Base-by-base conservation (phyloP, 106 monocot species). In the Platanthera zijinensis region DNA sequence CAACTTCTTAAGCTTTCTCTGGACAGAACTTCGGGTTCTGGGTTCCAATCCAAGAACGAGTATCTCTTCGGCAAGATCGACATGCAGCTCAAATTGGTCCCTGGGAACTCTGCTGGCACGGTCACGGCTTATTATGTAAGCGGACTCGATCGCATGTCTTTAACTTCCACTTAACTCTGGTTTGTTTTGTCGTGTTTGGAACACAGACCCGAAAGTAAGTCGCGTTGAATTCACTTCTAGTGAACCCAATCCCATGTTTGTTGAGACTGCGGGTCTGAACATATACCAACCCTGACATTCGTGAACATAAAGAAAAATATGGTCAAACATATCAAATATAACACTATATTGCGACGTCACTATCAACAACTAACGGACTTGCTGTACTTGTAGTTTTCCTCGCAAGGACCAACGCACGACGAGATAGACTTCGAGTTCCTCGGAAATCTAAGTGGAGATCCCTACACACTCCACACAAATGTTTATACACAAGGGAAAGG, bases 381-480 rank as follows among this genome's bases (percentile, higher is more conserved):
- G n/a, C 48, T 46, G 70, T 47, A 21, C 9, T 39, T 75, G 52
- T 49, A 81, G 81, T 57, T 81, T 21, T 80, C 80, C 3, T 80
- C 80, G 3, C 80, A 67, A 4, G 80, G 80, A 30, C 75, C 80
- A 17, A 68, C 74, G 0, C 80, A 80, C 10, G 80, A 80, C 15
- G 80, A 80, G 68, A 80, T 80, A 21, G 80, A 80, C 68, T 80
- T 80, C 21, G 80, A 80, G 54, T 80, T 80, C 51, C 80, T 80
- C 0, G 80, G 80, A 13, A 80, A 80, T 48, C 53, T 75, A 8
- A 80, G 75, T 17, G 80, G 80, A 63, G 75, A 80, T 17, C 80
- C 80, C 12, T 80, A 80, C 52, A 75, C 51, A 6, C 52, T 80
- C 46, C 80, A 80, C 51, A 80, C 80, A 10, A 80, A 80, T 69